A percentile compares a stretch with the other conserved stretches of the same genome.
Evolutionary conservation across 1,139 yeast species (phyloP).

Genomic region (Insectozyma bohioensis): DNA sequence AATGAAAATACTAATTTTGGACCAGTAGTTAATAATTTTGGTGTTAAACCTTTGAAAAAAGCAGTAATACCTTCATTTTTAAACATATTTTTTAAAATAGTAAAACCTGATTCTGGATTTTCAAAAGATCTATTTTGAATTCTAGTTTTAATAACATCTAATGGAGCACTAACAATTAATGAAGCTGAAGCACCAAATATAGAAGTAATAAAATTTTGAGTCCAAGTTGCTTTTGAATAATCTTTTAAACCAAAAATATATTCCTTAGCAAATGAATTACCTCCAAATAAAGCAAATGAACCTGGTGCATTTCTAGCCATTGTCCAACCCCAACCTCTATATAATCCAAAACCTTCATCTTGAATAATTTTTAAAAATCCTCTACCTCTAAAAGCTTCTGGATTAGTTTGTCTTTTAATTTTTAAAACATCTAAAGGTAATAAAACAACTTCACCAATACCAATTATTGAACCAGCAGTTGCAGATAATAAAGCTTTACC

Average conservation of each 20-base stretch:
- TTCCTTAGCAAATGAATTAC: slow-evolving; percentile 98
- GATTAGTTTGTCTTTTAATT: slow-evolving; percentile 98
- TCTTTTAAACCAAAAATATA: slow-evolving; percentile 84
- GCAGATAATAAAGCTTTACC: slow-evolving; percentile 97
- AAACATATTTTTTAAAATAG: slow-evolving; percentile 88
- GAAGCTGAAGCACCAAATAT: slow-evolving; percentile 98
- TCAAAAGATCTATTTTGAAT: slow-evolving; percentile 96
- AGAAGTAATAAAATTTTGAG: slow-evolving; percentile 93
- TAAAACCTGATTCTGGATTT: slow-evolving; percentile 91
- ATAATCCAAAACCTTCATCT: slow-evolving; percentile 92
- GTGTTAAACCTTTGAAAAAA: slow-evolving; percentile 97
- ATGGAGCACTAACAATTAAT: slow-evolving; percentile 93
- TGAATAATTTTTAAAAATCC: slow-evolving; percentile 81
- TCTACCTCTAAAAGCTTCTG: slow-evolving; percentile 96
- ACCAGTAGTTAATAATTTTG: slow-evolving; percentile 94
- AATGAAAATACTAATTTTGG: slow-evolving; percentile 96
- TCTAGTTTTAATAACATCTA: slow-evolving; percentile 97
- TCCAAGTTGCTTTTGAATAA: slow-evolving; percentile 90
- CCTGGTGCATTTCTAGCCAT: slow-evolving; percentile 99
- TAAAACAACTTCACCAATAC: slow-evolving; percentile 95
- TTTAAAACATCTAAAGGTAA: slow-evolving; percentile 94
- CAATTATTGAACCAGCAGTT: slow-evolving; percentile 94
- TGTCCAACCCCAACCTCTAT: slow-evolving; percentile 99
- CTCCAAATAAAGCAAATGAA: slow-evolving; percentile 95
- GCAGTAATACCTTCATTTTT: slow-evolving; percentile 85